Conservation (phyloP, 495 filamentous ascomycete species). For the Penicillium lagena region DNA sequence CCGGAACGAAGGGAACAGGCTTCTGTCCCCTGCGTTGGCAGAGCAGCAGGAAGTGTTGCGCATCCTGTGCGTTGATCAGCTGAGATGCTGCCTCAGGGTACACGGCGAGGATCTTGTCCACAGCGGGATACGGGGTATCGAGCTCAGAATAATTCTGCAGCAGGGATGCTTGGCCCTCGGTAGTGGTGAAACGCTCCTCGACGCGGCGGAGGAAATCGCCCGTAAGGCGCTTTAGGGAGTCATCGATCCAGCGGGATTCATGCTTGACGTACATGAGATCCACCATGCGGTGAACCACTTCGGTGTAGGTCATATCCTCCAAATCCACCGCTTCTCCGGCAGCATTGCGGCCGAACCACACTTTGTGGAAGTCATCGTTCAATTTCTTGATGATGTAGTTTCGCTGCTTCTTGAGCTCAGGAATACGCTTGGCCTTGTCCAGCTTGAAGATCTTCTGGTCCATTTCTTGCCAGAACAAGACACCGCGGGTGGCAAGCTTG, state of each 20-base stretch:
- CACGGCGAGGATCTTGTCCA: slow-evolving; percentile 70
- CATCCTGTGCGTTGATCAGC: slow-evolving; percentile 94
- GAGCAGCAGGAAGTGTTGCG: slow-evolving; percentile 91
- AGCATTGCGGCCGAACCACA: slow-evolving; percentile 93
- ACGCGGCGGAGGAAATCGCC: slow-evolving; percentile 93
- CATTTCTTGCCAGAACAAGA: slow-evolving; percentile 96
- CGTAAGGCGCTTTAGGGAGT: slow-evolving; percentile 71
- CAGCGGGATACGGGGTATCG: slow-evolving; percentile 68
- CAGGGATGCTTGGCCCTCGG: slow-evolving; percentile 61
- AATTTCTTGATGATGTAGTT: slow-evolving; percentile 97
- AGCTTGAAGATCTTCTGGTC: slow-evolving; percentile 95
- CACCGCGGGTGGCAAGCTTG: slow-evolving; percentile 92
- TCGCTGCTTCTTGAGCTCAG: slow-evolving; percentile 85
- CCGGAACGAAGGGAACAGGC: slow-evolving; percentile 90
- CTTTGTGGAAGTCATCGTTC: slow-evolving; percentile 97
- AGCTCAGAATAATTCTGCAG: slow-evolving; percentile 84
- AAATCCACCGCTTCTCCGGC: slow-evolving; percentile 75
- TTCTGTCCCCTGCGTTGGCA: slow-evolving; percentile 92
- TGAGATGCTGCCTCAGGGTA: slow-evolving; percentile 85
- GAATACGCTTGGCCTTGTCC: slow-evolving; percentile 87
- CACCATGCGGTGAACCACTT: slow-evolving; percentile 90
- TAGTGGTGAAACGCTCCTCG: slow-evolving; percentile 80
- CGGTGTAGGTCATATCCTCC: slow-evolving; percentile 96
- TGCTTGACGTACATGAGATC: slow-evolving; percentile 95
- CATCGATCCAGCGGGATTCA: slow-evolving; percentile 90